A percentile compares a stretch with the other conserved stretches of the same genome.
These are phyloP conservation scores for Syzygium grande DNA, from an alignment of 345 rosid genomes.

Conservation along the genomic window DNA sequence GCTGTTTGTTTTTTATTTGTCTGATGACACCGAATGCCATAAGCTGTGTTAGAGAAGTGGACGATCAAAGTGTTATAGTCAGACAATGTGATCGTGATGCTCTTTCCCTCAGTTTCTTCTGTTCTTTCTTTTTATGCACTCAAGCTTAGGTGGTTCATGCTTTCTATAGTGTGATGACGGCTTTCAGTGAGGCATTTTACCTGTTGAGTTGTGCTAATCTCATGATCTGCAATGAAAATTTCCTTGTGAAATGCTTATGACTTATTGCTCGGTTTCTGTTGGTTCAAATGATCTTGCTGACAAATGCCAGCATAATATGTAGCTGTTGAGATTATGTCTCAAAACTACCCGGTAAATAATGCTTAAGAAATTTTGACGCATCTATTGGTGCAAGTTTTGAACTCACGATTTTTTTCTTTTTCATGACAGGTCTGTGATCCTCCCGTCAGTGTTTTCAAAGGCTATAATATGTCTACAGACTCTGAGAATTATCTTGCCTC, in stretches of 20 bases:
- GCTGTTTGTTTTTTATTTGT: not conserved
- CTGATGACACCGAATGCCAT: not conserved
- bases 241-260: not conserved
- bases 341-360: not conserved
- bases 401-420: not conserved
- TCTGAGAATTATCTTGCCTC: constrained; percentile 53
- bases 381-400: not conserved
- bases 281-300: not conserved
- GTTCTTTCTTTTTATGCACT: not conserved
- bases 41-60: not conserved
- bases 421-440: constrained; percentile 55
- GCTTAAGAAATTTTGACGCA: not conserved
- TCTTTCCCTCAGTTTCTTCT: not conserved
- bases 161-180: not conserved
- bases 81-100: not conserved
- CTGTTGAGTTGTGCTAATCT: not conserved
- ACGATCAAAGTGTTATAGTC: not conserved
- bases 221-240: not conserved
- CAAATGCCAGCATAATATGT: not conserved
- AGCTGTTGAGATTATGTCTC: not conserved
- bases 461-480: constrained; percentile 49
- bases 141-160: not conserved
- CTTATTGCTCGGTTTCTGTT: not conserved
- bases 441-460: constrained; percentile 81
- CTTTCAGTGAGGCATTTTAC: not conserved